A percentile compares a stretch with the other conserved stretches of the same genome.
Evolutionary conservation across 1,284 basidiomycete genomes (phyloP).

Genomic region (Rhodotorula sp.): DNA sequence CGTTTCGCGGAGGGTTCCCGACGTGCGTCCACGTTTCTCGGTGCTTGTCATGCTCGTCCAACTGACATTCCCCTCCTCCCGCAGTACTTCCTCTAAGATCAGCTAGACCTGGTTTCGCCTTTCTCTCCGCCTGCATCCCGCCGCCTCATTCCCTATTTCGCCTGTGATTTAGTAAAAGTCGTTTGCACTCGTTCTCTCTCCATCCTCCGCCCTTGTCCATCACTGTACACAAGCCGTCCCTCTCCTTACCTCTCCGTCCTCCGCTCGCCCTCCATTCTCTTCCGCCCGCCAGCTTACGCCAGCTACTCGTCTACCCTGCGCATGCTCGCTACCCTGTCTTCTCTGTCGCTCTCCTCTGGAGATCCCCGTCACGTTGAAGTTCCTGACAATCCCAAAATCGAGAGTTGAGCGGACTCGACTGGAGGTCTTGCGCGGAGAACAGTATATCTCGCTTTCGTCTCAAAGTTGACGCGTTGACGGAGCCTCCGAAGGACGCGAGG

Average conservation of each 20-base stretch:
- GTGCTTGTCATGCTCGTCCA: rapidly evolving
- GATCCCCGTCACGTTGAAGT: no score
- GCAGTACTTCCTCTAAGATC: slow-evolving; percentile 39
- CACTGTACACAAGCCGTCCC: not conserved
- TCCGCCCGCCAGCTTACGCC: not conserved
- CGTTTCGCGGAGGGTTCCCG: slow-evolving; percentile 95
- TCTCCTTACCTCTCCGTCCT: not conserved
- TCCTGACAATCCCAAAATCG: no score
- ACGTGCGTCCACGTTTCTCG: slow-evolving; percentile 48
- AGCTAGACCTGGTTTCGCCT: not conserved
- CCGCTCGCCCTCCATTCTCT: not conserved
- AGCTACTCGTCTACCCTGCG: not conserved
- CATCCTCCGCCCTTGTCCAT: not conserved
- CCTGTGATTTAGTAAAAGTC: no score
- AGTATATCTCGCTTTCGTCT: not conserved
- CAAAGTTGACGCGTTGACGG: no score
- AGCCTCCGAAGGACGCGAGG: no score
- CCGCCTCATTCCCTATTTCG: not conserved
- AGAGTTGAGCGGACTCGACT: no score
- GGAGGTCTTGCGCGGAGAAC: not conserved
- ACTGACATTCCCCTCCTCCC: not conserved
- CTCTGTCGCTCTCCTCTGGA: no score
- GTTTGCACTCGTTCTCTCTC: not conserved
- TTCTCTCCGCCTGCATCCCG: not conserved
- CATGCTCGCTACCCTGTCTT: no score